Evolutionary conservation across 164 flowering plant genomes (phyloP).

Genomic region (Annona squamosa): DNA sequence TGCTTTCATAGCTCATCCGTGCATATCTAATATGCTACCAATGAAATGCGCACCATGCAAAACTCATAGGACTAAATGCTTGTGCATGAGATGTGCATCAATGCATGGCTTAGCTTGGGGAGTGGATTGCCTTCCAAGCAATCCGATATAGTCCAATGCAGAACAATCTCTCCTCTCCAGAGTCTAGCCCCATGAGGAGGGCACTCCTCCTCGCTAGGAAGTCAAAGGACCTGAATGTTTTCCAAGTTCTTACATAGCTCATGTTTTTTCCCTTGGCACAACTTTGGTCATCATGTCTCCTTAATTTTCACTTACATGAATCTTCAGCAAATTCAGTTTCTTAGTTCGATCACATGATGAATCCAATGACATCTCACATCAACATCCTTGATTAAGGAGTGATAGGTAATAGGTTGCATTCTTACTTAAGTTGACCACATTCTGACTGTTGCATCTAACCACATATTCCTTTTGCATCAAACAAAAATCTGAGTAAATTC

Average conservation of each 20-base stretch:
- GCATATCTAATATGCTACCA: too few relatives aligned
- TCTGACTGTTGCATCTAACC: background rate
- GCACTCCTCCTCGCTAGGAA: background rate
- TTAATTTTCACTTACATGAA: background rate
- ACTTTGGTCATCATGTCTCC: background rate
- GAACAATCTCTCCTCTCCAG: too few relatives aligned
- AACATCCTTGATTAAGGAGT: background rate
- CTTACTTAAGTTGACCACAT: background rate
- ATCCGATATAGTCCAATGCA: too few relatives aligned
- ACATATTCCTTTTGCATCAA: background rate
- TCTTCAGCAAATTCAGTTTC: background rate
- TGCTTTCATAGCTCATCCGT: too few relatives aligned
- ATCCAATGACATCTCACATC: background rate
- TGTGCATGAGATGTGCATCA: too few relatives aligned
- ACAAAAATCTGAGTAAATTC: background rate
- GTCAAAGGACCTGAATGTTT: background rate
- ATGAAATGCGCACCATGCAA: too few relatives aligned
- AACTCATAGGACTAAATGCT: too few relatives aligned
- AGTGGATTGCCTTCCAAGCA: too few relatives aligned
- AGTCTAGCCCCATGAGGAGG: background rate
- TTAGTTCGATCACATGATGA: background rate
- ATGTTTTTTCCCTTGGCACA: background rate
- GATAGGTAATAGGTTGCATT: background rate
- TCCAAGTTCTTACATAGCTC: background rate
- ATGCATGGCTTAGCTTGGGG: too few relatives aligned